Evolutionary conservation across 352 stramenopile genomes (phyloP).

Genomic region (Plasmopara viticola): DNA sequence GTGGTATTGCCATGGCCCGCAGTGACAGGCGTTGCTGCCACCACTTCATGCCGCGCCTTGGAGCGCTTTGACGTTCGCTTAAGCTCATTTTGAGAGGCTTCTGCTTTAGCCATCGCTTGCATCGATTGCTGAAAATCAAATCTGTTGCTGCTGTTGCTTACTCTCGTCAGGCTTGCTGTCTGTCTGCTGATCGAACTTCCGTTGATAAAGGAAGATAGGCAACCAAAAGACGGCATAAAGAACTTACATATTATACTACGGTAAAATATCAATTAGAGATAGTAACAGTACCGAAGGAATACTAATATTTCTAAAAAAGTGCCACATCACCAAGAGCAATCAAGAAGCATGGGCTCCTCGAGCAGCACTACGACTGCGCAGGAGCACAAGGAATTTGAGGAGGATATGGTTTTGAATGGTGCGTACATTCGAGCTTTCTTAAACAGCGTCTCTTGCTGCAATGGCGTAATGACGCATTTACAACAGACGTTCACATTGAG

Average conservation of each 20-base stretch:
- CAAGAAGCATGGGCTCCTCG: conserved; percentile 30
- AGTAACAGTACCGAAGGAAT: not conserved
- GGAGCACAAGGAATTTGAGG: conserved; percentile 48
- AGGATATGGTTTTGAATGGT: conserved; percentile 68
- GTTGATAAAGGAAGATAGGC: not conserved
- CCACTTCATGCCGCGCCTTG: conserved; percentile 39
- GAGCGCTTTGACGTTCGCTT: conserved; percentile 64
- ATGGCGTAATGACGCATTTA: not conserved
- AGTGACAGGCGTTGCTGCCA: conserved; percentile 13
- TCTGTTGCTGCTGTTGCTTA: conserved; percentile 10
- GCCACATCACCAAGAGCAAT: conserved; percentile 24
- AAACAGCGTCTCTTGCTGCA: not conserved
- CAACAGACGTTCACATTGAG: conserved; percentile 54
- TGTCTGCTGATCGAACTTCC: not conserved
- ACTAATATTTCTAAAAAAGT: conserved; percentile 7
- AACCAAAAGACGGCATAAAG: conserved; percentile 14
- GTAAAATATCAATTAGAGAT: no score
- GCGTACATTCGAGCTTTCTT: conserved; percentile 2
- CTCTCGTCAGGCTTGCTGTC: conserved; percentile 12
- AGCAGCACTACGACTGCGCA: conserved; percentile 26
- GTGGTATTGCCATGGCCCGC: conserved; percentile 4
- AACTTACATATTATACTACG: no score
- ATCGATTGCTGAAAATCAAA: conserved; percentile 21
- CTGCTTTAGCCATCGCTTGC: conserved; percentile 52
- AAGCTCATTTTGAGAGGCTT: conserved; percentile 50